Base-by-base conservation (phyloP, 768 basidiomycete species). In the Lyophyllum shimeji region DNA sequence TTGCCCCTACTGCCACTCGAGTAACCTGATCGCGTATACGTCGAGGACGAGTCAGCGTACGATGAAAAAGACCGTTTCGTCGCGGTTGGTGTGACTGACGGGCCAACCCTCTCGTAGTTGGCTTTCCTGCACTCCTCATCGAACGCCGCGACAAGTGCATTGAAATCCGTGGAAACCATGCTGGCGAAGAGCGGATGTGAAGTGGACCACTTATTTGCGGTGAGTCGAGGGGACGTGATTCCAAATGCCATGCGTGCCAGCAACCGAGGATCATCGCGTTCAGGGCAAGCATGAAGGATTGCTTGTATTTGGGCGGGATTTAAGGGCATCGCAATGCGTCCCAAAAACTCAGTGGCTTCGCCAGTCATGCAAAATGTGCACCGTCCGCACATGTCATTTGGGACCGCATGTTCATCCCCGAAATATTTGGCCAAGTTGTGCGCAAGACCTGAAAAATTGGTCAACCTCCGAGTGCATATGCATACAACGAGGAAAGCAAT, bases 181-280 rank as follows among this genome's bases (percentile, higher is more conserved):
- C 69, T 74, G 0, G 76, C 78, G 46, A 80, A 79, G 12, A 77
- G 63, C n/a, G 74, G 71, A 54, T 79, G 73, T 33, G 58, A 59
- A 6, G 68, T 71, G 2, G 74, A 71, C 66, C 77, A 74, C 56
- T 77, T 79, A 57, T 71, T 63, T 2, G 62, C 63, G 1, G 78
- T 76, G 20, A 81, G 67, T 1, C 80, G 70, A 18, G 76, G 59
- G n/a, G 59, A 78, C 1, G 74, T 73, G 45, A 82, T 73, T 7
- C 80, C 80, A 53, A 81, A 82, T 4, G 79, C 80, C 79, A 60
- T 60, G 25, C 59, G 74, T 1, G 80, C 78, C n/a, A 82, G 68
- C 29, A 80, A 67, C 6, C 77, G 76, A 23, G 78, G 74, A 53
- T 80, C 79, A 53, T 80, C 78, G 29, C 78, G 76, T 43, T 74